Conservation (phyloP, 2,329 filamentous ascomycete genomes). For the Fusarium penzigii region DNA sequence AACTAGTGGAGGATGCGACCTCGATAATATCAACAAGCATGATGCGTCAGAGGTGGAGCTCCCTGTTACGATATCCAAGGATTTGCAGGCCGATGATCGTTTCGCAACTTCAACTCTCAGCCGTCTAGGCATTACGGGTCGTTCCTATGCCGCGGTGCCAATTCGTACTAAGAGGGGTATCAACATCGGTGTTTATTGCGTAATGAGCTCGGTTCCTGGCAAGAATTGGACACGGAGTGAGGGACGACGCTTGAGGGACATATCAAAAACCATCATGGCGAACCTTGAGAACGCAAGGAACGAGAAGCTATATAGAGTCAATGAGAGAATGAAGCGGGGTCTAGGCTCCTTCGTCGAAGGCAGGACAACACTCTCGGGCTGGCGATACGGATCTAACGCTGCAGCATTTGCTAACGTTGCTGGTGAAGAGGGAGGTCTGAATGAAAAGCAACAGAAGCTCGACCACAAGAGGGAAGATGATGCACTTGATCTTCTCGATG, state of each 20-base stretch:
- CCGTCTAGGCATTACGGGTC: slow-evolving; percentile 18
- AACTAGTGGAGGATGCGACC: not conserved
- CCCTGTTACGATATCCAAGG: not conserved
- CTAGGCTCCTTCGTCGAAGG: slow-evolving; percentile 39
- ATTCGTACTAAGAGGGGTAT: slow-evolving; percentile 41
- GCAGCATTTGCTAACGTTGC: not conserved
- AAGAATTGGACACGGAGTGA: slow-evolving; percentile 18
- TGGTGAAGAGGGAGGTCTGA: slow-evolving; percentile 13
- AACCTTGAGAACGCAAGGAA: slow-evolving; percentile 37
- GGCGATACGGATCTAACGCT: slow-evolving; percentile 1
- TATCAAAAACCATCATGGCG: slow-evolving; percentile 36
- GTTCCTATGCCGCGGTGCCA: slow-evolving; percentile 45
- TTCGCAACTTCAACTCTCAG: slow-evolving; percentile 16
- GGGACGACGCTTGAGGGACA: slow-evolving; percentile 24
- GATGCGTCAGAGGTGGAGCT: not conserved
- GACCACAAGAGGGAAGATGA: not conserved
- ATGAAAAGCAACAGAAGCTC: not conserved
- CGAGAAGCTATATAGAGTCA: slow-evolving; percentile 29
- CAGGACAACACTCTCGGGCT: slow-evolving; percentile 23
- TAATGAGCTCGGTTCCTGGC: slow-evolving; percentile 22
- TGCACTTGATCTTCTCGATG: not conserved
- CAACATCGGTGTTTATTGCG: slow-evolving; percentile 44
- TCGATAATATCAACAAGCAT: not conserved
- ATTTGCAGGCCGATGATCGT: not conserved
- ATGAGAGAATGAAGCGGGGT: slow-evolving; percentile 40